Evolutionary conservation across 306 rosid species (phyloP).

Genomic region (Macrotyloma uniflorum): DNA sequence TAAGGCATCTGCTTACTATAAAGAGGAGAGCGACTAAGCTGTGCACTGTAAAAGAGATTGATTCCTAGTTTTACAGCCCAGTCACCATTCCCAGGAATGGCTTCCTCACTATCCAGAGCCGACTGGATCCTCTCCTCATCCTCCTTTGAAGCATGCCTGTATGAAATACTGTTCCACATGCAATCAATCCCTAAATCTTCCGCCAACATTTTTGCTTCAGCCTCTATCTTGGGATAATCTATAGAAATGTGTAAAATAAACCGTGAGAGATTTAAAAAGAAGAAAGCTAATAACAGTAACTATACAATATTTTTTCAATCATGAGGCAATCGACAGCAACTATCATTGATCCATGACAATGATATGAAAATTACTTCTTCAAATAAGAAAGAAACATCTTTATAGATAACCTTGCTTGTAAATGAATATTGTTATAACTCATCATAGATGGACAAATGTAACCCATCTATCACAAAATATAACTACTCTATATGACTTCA

Average conservation of each 20-base stretch:
- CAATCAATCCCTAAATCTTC: constrained; percentile 71
- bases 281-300: constrained; percentile 26
- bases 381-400: constrained; percentile 2
- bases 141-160: constrained; percentile 68
- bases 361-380: constrained; percentile 12
- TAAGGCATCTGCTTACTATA: constrained; percentile 99
- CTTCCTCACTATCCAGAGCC: constrained; percentile 93
- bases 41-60: constrained; percentile 97
- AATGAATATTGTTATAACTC: constrained; percentile 13
- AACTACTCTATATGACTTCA: background rate
- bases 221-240: constrained; percentile 96
- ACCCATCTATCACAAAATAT: background rate
- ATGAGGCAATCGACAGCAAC: constrained; percentile 10
- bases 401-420: background rate
- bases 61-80: constrained; percentile 99
- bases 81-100: constrained; percentile 84
- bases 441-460: constrained; percentile 17
- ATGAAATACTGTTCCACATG: constrained; percentile 63
- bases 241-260: constrained; percentile 39
- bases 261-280: constrained; percentile 26
- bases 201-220: constrained; percentile 73
- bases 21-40: constrained; percentile 88
- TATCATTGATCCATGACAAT: background rate
- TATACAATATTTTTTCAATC: constrained; percentile 13
- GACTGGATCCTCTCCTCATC: constrained; percentile 82